Percentiles rank a stretch among this genome's conserved stretches.
These are phyloP conservation scores for Neurospora intermedia DNA, from an alignment of 495 filamentous ascomycete species.

Conservation along the genomic window DNA sequence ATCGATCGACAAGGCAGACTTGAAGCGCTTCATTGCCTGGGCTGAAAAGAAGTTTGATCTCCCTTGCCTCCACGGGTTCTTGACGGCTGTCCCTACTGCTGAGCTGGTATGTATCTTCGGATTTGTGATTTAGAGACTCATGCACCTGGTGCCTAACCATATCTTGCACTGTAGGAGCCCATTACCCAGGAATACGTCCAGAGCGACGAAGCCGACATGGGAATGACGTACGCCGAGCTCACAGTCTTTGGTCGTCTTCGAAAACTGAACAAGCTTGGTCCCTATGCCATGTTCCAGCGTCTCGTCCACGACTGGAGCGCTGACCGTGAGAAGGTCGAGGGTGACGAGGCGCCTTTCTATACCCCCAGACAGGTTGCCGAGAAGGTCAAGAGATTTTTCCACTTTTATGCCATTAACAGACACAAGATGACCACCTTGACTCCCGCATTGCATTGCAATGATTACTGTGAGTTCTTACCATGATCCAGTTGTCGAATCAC, in stretches of 20 bases:
- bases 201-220: constrained; percentile 67
- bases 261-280: constrained; percentile 63
- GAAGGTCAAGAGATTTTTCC: constrained; percentile 63
- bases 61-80: constrained; percentile 66
- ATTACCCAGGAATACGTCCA: constrained; percentile 58
- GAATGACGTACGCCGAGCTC: constrained; percentile 44
- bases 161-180: constrained; percentile 40
- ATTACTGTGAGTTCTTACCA: constrained; percentile 16
- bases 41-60: constrained; percentile 49
- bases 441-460: constrained; percentile 34
- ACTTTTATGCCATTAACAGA: constrained; percentile 48
- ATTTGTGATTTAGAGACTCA: too few species aligned
- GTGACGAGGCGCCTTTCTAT: constrained; percentile 23
- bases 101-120: constrained; percentile 39
- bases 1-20: constrained; percentile 58
- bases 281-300: constrained; percentile 58
- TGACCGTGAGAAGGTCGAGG: constrained; percentile 19
- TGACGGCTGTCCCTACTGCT: constrained; percentile 67
- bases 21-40: constrained; percentile 70
- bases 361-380: constrained; percentile 33
- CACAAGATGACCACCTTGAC: constrained; percentile 62
- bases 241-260: constrained; percentile 38
- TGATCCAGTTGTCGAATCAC: neutral
- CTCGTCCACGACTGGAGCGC: constrained; percentile 62
- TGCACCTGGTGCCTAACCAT: neutral